Evolutionary conservation across 2,329 filamentous ascomycete species (phyloP).

Genomic region (Coniella vitis): DNA sequence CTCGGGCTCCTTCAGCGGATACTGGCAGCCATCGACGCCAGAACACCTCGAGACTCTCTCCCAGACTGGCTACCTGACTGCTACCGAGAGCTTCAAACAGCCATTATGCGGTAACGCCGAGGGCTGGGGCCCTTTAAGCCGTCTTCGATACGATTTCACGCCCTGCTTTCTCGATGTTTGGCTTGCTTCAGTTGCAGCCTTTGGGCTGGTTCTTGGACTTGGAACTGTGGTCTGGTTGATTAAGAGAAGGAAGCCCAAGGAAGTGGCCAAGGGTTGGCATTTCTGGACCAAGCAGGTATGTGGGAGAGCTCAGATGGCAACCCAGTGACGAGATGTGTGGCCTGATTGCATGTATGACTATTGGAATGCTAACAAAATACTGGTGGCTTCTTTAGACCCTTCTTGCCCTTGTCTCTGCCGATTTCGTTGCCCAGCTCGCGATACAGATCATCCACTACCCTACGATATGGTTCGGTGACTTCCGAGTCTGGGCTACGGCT

Average conservation of each 20-base stretch:
- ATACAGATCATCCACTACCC: conserved; percentile 68
- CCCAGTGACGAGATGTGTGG: too few relatives aligned
- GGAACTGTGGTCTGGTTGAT: conserved; percentile 75
- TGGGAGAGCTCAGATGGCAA: too few relatives aligned
- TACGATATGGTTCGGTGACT: conserved; percentile 69
- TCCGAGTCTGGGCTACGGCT: conserved; percentile 77
- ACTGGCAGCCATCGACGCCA: conserved; percentile 26
- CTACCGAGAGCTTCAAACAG: conserved; percentile 47
- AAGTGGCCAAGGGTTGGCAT: conserved; percentile 77
- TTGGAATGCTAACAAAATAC: conserved; percentile 13
- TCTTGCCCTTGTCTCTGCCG: conserved; percentile 59
- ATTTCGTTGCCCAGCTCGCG: conserved; percentile 64
- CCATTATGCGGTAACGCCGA: conserved; percentile 82
- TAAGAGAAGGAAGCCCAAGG: conserved; percentile 57
- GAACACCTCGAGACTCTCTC: conserved; percentile 35
- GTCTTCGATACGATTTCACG: conserved; percentile 84
- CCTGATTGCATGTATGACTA: not conserved
- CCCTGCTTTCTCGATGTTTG: conserved; percentile 95
- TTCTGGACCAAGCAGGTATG: conserved; percentile 86
- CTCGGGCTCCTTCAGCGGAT: conserved; percentile 57
- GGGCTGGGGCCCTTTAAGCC: conserved; percentile 92
- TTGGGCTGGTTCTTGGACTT: conserved; percentile 71
- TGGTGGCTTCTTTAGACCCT: conserved; percentile 36
- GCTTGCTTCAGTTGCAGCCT: conserved; percentile 70
- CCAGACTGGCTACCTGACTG: conserved; percentile 54